Evolutionary conservation across 1,139 yeast species (phyloP).

Genomic region (Geotrichum klebahnii): DNA sequence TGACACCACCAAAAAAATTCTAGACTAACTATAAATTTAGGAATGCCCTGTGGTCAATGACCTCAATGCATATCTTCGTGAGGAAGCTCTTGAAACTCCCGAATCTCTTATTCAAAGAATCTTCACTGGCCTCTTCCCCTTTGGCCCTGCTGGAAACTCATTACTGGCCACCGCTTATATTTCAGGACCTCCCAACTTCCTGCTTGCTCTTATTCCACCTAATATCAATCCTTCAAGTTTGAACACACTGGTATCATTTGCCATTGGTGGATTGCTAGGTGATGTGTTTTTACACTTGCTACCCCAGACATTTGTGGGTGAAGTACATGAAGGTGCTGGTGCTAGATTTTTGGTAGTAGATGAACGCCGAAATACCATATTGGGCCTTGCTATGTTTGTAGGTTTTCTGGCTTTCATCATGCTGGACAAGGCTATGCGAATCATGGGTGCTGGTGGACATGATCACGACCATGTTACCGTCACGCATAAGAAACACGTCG

Average conservation of each 20-base stretch:
- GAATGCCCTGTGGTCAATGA: constrained; percentile 42
- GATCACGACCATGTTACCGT: constrained; percentile 41
- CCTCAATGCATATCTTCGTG: constrained; percentile 34
- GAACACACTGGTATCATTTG: constrained; percentile 56
- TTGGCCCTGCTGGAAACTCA: constrained; percentile 56
- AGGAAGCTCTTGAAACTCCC: constrained; percentile 26
- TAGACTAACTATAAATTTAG: constrained; percentile 25
- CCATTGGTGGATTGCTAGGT: constrained; percentile 66
- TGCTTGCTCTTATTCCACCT: constrained; percentile 52
- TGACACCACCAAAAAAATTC: too few relatives aligned
- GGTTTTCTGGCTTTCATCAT: constrained; percentile 56
- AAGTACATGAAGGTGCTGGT: constrained; percentile 41
- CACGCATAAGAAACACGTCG: constrained; percentile 34
- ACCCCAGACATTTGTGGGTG: constrained; percentile 60
- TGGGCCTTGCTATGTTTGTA: constrained; percentile 52
- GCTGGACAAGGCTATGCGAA: constrained; percentile 55
- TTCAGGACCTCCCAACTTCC: constrained; percentile 57
- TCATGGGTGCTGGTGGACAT: constrained; percentile 43
- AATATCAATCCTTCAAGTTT: constrained; percentile 47
- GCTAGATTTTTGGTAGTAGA: constrained; percentile 48
- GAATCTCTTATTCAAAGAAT: constrained; percentile 33
- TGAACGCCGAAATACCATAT: constrained; percentile 45
- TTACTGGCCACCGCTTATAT: constrained; percentile 58
- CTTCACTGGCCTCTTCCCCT: constrained; percentile 45
- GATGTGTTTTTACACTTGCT: constrained; percentile 62